These are phyloP conservation scores for Stenogyne calaminthoides DNA, from an alignment of 305 asterid species.

Conservation along the genomic window DNA sequence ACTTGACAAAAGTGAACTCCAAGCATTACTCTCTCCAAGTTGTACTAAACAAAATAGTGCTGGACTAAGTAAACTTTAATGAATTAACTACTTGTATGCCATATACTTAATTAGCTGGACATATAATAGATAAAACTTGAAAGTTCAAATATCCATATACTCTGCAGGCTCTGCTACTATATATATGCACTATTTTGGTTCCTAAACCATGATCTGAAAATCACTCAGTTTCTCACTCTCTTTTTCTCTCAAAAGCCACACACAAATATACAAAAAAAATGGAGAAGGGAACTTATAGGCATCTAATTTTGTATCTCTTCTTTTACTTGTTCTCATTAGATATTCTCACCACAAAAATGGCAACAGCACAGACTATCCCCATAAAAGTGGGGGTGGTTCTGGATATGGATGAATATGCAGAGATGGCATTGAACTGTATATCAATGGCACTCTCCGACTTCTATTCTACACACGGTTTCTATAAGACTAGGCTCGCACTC, in stretches of 20 bases:
- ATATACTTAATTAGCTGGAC: neutral
- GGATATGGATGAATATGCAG: slow-evolving; percentile 42
- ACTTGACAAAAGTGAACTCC: neutral
- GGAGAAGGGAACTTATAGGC: slow-evolving; percentile 21
- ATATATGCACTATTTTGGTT: slow-evolving; percentile 1
- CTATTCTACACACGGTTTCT: slow-evolving; percentile 34
- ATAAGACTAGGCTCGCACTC: slow-evolving; percentile 46
- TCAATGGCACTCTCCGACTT: slow-evolving; percentile 62
- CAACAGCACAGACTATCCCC: slow-evolving; percentile 34
- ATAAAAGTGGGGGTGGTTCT: slow-evolving; percentile 55
- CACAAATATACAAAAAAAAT: slow-evolving; percentile 1
- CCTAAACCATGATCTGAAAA: neutral
- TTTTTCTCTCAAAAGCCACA: neutral
- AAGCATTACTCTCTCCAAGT: neutral
- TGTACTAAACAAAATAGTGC: neutral
- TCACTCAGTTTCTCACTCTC: neutral
- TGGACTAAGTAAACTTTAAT: neutral
- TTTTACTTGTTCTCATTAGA: neutral
- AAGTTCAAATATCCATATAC: neutral
- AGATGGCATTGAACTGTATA: slow-evolving; percentile 47
- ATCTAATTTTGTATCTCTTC: neutral
- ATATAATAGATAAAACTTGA: neutral
- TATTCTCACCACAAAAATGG: neutral
- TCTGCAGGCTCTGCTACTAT: neutral
- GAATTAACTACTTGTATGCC: neutral